Evolutionary conservation across 176 grass and related monocot species (phyloP), one percentile per base, ranked within the genome.

Genomic region (Triticum aestivum): DNA sequence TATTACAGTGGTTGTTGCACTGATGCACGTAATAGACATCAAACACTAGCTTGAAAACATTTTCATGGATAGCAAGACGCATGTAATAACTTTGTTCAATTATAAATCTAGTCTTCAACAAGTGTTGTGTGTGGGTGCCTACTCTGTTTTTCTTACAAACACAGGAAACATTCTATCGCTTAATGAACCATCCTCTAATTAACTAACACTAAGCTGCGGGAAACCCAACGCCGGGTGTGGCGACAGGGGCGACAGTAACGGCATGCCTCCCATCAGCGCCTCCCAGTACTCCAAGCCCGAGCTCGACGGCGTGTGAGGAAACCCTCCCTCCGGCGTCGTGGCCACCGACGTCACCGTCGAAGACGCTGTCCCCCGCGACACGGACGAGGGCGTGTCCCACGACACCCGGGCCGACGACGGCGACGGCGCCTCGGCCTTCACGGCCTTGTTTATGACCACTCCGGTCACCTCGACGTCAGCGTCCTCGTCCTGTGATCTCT

Each of bases 241-340:
- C 58, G 89, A 93, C 51, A 91, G 44, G 24, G 91, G 91, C 47
- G 91, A 91, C 24, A 95, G 73, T 41, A 75, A 82, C 27, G 82
- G 67, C 90, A 92, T 63, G 33, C 73, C 39, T 2, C 84, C 76
- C 14, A 91, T 59, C 45, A 90, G 38, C 35, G 54, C 85, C 56
- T 90, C 89, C 89, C 89, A 95, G 65, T 82, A 44, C 81, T 82
- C 83, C 61, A 12, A 81, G 56, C 26, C 79, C 67, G 81, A 85
- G 75, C 66, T 91, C 20, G 85, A 84, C n/a, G 89, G 82, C 45
- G 94, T 88, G 51, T 69, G 13, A 1, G 88, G 78, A 23, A 83
- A 33, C 32, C 54, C 73, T n/a, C 12, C 65, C 70, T 82, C 73
- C 5, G 65, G 35, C 29, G 74, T 77, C 3, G 68, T 23, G 45